Evolutionary conservation across 352 stramenopile genomes (phyloP), one percentile per base, ranked within the genome.

Genomic region (Globisporangium recalcitrans): DNA sequence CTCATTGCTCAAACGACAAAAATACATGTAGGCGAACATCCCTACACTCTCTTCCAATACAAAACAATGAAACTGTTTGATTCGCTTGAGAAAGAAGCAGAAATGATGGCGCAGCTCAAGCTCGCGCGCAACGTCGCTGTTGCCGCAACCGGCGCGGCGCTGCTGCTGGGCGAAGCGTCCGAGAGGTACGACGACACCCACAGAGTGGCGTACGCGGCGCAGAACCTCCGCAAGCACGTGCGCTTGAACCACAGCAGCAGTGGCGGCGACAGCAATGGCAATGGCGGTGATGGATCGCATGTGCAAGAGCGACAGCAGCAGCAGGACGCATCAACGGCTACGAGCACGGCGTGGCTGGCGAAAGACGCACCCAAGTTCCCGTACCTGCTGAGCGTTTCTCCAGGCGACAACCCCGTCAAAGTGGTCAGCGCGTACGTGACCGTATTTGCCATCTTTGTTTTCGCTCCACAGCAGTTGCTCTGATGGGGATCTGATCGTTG

Each of bases 321-420:
- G 27, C 26, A 53, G 22, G 27, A 44, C 13, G 16, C 14, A 31
- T 32, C 44, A 11, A 63, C 31, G 16, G 47, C 59, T 27, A 38
- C 59, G 16, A 38, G 11, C 34, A 64, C 51, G 7, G 51, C 60
- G 49, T 91, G 78, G 82, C 69, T 91, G 40, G 64, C 77, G 52
- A 67, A 63, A 53, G 72, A 83, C 51, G 59, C 60, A 31, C 78
- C 83, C 14, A 80, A 79, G 60, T 88, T 93, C 31, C 83, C 83
- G 19, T 91, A 87, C 52, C 52, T 91, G 44, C 38, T 93, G 32
- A 77, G 74, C 10, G 67, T 84, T 11, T 87, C 83, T 0, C 40
- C 74, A 7, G 83, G 77, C 9, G 83, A 93, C 58, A 75, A 85
- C 26, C 77, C 71, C 1, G 57, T 31, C 0, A 57, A 68, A 16